Base-by-base conservation (phyloP, 768 basidiomycete genomes). In the Gloeophyllum trabeum region DNA sequence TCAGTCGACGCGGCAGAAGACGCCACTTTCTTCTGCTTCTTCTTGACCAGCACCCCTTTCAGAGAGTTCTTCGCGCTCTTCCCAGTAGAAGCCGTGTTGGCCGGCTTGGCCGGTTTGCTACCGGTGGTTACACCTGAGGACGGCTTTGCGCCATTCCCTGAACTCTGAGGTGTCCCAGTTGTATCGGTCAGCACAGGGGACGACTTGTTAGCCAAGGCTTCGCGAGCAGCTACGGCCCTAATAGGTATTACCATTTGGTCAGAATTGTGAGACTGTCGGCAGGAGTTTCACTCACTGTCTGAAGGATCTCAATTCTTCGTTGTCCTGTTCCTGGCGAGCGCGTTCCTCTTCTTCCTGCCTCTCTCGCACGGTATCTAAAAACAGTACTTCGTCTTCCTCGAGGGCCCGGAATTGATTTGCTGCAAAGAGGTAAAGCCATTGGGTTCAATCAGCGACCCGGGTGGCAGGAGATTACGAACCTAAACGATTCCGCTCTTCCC, bases 381-480 rank as follows among this genome's bases (percentile, higher is more conserved):
- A 91, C 69, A 84, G 78, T 48, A 91, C 81, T 54, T 91, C 88
- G 61, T 91, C 88, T 58, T 90, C 88, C 54, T 91, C 88, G 26
- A 91, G 64, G 3, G 88, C 84, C 43, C 88, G 81, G 52, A 90
- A 91, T 54, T 91, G 88, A 55, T 89, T 90, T 41, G 86, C 86
- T 85, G 57, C 23, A 42, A 10, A 25, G 25, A 38, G 39, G 32
- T 41, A 10, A 46, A 48, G 19, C 21, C 24, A 35, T 50, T 41
- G 30, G 24, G 34, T 21, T 37, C 35, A 51, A 47, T 30, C 32
- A 35, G 18, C 5, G 18, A 16, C 10, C 35, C 24, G 23, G 12
- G 18, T 35, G 20, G 21, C 13, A 28, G 20, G 36, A 19, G 30
- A 21, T 14, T n/a, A 46, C 54, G 20, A 43, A 62, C 61, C 70